Conservation (phyloP, 208 protist species). For the Acanthamoeba rhysodes region DNA sequence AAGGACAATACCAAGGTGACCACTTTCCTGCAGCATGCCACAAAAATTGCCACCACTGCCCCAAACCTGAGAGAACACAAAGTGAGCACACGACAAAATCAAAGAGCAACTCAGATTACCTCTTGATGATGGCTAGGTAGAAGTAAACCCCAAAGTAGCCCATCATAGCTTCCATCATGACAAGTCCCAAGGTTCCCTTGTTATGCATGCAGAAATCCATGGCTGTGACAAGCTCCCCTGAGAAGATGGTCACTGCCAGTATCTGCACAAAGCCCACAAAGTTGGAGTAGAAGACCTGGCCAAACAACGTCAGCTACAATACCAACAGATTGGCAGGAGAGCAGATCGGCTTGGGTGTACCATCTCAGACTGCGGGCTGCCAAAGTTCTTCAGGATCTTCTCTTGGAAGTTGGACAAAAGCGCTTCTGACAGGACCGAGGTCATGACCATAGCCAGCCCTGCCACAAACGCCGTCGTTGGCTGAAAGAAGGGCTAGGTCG, state of each 20-base stretch:
- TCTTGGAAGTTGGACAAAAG: constrained; percentile 17
- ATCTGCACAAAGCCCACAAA: neutral
- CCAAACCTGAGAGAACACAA: neutral
- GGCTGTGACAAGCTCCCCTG: neutral
- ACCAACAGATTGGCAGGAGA: neutral
- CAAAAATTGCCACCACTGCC: constrained; percentile 6
- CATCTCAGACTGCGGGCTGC: neutral
- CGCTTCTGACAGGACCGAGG: neutral
- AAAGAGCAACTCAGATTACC: neutral
- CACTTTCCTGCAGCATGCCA: constrained; percentile 3
- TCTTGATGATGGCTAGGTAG: constrained; percentile 27
- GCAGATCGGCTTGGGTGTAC: neutral
- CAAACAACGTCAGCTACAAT: neutral
- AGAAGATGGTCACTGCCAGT: neutral
- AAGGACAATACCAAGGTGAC: neutral
- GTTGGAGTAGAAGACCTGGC: constrained; percentile 26
- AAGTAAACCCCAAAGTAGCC: constrained; percentile 15
- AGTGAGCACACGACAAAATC: neutral
- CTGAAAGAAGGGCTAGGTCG: neutral
- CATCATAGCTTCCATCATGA: constrained; percentile 13
- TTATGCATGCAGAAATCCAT: neutral
- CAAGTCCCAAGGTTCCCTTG: neutral
- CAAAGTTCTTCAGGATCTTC: constrained; percentile 39
- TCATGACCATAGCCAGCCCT: neutral
- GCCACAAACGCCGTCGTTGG: neutral